Evolutionary conservation across 164 flowering plant genomes (phyloP).

Genomic region (Annona squamosa): DNA sequence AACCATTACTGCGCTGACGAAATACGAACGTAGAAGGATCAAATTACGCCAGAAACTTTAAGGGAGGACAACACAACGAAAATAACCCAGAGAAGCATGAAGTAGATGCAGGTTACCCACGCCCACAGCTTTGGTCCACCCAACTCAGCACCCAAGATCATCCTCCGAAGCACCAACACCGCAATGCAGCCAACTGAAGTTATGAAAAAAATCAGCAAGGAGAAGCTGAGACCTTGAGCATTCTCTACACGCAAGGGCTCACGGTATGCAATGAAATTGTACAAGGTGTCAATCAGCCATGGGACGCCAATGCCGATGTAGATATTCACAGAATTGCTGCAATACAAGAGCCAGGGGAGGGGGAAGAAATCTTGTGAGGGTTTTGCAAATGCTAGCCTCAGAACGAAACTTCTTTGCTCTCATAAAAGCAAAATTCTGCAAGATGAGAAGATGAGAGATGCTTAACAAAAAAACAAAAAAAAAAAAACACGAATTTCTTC

Average conservation of each 20-base stretch:
- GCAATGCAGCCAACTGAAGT: constrained; percentile 75
- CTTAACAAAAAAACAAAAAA: no score
- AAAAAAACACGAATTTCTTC: no score
- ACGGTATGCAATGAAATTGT: constrained; percentile 62
- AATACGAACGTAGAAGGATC: constrained; percentile 1
- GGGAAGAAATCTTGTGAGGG: no score
- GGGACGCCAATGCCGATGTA: constrained; percentile 89
- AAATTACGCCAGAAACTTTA: constrained; percentile 57
- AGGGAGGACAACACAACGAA: constrained; percentile 80
- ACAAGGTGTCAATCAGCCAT: constrained; percentile 79
- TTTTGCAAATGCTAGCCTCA: no score
- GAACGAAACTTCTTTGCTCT: no score
- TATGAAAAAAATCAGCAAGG: constrained; percentile 69
- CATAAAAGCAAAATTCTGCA: no score
- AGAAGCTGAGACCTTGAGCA: constrained; percentile 76
- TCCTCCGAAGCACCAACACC: constrained; percentile 71
- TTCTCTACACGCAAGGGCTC: constrained; percentile 58
- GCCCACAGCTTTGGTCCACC: constrained; percentile 91
- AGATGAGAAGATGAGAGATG: no score
- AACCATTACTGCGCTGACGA: no score
- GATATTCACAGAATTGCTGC: constrained; percentile 91
- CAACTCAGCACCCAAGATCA: constrained; percentile 71
- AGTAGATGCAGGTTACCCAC: constrained; percentile 56
- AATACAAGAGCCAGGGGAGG: neutral
- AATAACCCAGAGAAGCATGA: constrained; percentile 79